Evolutionary conservation across 148 eudicot species (phyloP).

Genomic region (Persicaria maculosa): DNA sequence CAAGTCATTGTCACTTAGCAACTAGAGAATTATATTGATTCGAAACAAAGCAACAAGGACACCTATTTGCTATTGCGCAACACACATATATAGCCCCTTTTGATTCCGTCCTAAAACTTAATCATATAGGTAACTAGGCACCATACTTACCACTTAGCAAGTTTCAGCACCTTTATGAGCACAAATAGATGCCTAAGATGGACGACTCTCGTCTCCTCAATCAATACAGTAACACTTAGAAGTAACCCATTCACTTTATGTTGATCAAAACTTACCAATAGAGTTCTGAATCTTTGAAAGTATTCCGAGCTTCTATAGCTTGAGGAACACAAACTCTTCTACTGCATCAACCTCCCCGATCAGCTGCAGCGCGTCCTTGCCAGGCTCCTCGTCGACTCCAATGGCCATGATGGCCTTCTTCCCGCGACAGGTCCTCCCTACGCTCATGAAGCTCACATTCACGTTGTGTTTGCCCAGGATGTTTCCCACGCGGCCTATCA

Average conservation of each 20-base stretch:
- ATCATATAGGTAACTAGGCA: neutral
- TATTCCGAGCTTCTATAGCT: constrained; percentile 25
- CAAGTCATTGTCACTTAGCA: too few relatives aligned
- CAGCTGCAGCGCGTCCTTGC: constrained; percentile 43
- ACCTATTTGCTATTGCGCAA: neutral
- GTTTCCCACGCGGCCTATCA: constrained; percentile 82
- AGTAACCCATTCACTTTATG: neutral
- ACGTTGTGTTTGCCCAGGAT: constrained; percentile 63
- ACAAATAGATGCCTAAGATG: neutral
- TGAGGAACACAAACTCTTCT: constrained; percentile 85
- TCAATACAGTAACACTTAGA: neutral
- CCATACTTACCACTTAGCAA: neutral
- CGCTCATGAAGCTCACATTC: constrained; percentile 89
- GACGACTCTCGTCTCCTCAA: neutral
- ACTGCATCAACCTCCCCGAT: constrained; percentile 70
- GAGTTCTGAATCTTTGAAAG: neutral
- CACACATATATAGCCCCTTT: neutral
- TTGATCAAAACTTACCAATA: constrained; percentile 6
- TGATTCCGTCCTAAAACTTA: neutral
- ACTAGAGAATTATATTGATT: neutral
- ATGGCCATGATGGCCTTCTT: constrained; percentile 84
- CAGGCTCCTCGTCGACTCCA: constrained; percentile 85
- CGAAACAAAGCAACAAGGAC: neutral
- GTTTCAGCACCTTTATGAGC: neutral
- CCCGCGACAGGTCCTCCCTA: constrained; percentile 53